Base-by-base conservation (phyloP, 2,329 filamentous ascomycete genomes). In the Fusarium heterosporum region DNA sequence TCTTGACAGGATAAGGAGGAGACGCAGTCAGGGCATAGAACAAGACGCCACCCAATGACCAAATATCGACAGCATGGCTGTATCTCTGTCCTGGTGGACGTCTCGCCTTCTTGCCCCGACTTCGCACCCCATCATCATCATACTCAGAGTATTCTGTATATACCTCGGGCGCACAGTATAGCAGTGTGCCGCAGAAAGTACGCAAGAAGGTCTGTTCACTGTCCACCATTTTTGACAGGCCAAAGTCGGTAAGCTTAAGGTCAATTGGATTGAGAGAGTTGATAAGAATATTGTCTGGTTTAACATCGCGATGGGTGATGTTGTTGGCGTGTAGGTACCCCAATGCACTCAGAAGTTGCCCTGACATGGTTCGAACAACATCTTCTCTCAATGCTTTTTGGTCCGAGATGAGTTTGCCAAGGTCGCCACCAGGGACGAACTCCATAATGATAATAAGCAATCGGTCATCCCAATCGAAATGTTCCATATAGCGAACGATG, bases 401-500 rank as follows among this genome's bases (percentile, higher is more conserved):
- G 12, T 86, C 83, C 19, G 81, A 79, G 29, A 98, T 84, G 66
- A 91, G 88, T 46, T 88, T 89, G 53, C 93, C 92, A 13, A 99
- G 81, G 76, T 99, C 95, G 42, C 96, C 96, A 29, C 87, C 86
- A 8, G 89, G 86, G 14, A 98, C 88, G 70, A 87, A 97, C 74
- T 99, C 96, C 96, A 99, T 99, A 77, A 97, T 91, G 75, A 98
- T 95, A 77, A 99, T 97, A 76, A 97, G 94, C 6, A 97, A 84
- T 75, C 93, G 84, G 38, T 92, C 84, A 42, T 89, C 87, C 82
- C 92, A 90, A 68, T 97, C 93, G 69, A 96, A 87, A 74, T 96
- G 92, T 72, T 97, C 93, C 55, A 96, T 88, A 74, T 96, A 99
- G 66, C 92, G 88, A 40, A 99, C 95, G 71, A 99, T 94, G 72